Percentiles rank a stretch among this genome's conserved stretches.
These are phyloP conservation scores for Pestalotiopsis sp. DNA, from an alignment of 2,329 filamentous ascomycete species.

Conservation along the genomic window DNA sequence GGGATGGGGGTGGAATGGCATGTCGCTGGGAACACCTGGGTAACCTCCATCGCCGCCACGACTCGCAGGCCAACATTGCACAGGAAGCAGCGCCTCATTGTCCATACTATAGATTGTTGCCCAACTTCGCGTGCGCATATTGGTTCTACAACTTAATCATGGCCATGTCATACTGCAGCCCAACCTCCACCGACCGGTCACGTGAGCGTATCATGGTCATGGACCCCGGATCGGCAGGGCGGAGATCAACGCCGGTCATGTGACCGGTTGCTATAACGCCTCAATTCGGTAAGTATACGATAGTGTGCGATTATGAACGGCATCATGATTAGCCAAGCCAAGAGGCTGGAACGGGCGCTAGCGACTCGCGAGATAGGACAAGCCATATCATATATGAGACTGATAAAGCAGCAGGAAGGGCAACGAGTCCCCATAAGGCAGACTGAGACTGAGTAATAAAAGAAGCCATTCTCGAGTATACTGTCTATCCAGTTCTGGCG, in stretches of 20 bases:
- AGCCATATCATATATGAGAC: neutral
- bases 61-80: neutral
- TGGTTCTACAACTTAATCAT: neutral
- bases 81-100: neutral
- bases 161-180: neutral
- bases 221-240: neutral
- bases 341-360: neutral
- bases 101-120: neutral
- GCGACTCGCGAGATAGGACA: neutral
- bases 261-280: neutral
- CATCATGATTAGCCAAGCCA: neutral
- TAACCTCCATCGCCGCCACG: neutral
- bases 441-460: neutral
- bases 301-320: neutral
- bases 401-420: neutral
- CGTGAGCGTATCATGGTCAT: slow-evolving; percentile 1
- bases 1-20: too few species aligned
- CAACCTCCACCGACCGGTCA: neutral
- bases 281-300: neutral
- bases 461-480: neutral
- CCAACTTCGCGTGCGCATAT: neutral
- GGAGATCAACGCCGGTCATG: neutral
- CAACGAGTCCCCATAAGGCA: neutral
- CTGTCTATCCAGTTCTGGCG: neutral
- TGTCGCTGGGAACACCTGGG: neutral